Conservation (phyloP, 1,284 basidiomycete genomes). For the Paramarasmius palmivorus region DNA sequence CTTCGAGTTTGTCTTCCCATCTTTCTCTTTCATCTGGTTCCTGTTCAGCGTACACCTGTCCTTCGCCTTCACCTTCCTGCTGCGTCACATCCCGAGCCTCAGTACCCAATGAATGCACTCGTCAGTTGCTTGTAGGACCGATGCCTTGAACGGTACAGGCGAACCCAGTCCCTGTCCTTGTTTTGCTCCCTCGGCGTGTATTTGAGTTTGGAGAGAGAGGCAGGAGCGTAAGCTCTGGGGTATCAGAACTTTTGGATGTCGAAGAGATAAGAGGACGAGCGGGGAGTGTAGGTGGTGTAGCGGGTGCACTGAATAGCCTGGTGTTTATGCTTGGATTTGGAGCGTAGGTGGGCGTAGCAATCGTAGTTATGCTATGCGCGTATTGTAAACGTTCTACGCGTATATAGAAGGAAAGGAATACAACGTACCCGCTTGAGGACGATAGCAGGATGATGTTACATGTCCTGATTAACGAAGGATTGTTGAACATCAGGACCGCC, state of each 20-base stretch:
- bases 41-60: not conserved
- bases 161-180: conserved; percentile 21
- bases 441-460: no score
- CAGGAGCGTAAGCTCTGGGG: conserved; percentile 55
- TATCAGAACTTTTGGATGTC: conserved; percentile 36
- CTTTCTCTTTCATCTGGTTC: no score
- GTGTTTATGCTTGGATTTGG: conserved; percentile 22
- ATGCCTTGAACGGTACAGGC: conserved; percentile 34
- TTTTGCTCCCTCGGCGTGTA: not conserved
- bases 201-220: conserved; percentile 20
- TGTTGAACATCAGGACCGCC: no score
- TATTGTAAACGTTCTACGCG: no score
- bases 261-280: no score
- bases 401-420: no score
- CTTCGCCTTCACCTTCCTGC: conserved; percentile 2
- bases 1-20: conserved; percentile 7
- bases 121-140: conserved; percentile 46
- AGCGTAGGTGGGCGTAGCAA: conserved; percentile 50
- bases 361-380: conserved; percentile 78
- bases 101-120: conserved; percentile 22
- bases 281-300: conserved; percentile 37
- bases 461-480: no score
- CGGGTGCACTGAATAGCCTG: conserved; percentile 49
- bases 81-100: not conserved
- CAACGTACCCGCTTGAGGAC: no score